Evolutionary conservation across 805 yeast species (phyloP).

Genomic region (Suhomyces vadensis): DNA sequence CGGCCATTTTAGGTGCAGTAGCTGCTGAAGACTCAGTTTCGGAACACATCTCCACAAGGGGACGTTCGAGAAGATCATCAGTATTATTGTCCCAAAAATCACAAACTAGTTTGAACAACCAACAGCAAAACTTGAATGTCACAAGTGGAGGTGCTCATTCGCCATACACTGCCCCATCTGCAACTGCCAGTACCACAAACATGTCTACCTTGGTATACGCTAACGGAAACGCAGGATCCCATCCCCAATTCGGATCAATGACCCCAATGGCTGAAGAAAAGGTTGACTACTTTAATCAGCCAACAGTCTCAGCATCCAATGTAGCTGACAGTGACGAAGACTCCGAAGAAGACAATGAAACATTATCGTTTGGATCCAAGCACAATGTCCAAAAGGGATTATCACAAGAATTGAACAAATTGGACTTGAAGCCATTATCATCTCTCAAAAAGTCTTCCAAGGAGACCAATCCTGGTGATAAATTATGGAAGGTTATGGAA

Average conservation of each 20-base stretch:
- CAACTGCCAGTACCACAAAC: slow-evolving; percentile 68
- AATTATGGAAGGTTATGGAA: slow-evolving; percentile 85
- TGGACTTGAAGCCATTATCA: slow-evolving; percentile 44
- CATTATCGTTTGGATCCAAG: slow-evolving; percentile 62
- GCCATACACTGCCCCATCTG: slow-evolving; percentile 78
- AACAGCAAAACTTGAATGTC: slow-evolving; percentile 10
- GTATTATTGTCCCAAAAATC: slow-evolving; percentile 32
- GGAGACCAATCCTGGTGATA: slow-evolving; percentile 49
- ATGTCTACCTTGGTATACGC: slow-evolving; percentile 51
- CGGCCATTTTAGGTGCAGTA: slow-evolving; percentile 92
- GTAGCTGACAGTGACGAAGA: slow-evolving; percentile 18
- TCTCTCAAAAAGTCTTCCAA: slow-evolving; percentile 20
- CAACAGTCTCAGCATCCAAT: slow-evolving; percentile 9
- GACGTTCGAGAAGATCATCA: slow-evolving; percentile 38
- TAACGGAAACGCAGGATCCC: slow-evolving; percentile 26
- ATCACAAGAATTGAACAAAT: slow-evolving; percentile 42
- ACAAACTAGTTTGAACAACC: slow-evolving; percentile 28
- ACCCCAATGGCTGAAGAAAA: slow-evolving; percentile 41
- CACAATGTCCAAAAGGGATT: slow-evolving; percentile 54
- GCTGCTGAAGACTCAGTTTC: slow-evolving; percentile 70
- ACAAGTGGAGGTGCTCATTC: slow-evolving; percentile 49
- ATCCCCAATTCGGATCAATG: slow-evolving; percentile 33
- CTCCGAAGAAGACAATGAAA: slow-evolving; percentile 49
- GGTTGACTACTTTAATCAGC: slow-evolving; percentile 43
- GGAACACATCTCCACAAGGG: slow-evolving; percentile 34